Base-by-base conservation (phyloP, 441 rosid species). In the Bocquillonia castaneifolia region DNA sequence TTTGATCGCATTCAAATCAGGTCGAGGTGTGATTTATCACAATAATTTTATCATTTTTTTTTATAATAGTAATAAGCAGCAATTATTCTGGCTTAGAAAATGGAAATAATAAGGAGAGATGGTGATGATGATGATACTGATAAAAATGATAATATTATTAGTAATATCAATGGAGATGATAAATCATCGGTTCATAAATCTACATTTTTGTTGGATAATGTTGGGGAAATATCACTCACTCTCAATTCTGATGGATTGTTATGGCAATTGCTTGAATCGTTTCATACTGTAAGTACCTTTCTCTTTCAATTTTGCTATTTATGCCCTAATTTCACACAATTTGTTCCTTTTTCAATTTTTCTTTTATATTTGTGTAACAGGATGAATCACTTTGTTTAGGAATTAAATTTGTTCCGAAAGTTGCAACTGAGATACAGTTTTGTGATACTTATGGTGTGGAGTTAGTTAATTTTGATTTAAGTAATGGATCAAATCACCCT, bases 391-490 rank as follows among this genome's bases (percentile, higher is more conserved):
- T 68, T 56, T 88, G 94, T 74, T 79, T 81, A 72, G 88, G 91
- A 72, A 74, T 84, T 66, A 77, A 72, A 76, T 62, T 66, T 73
- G 40, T 28, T 18, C 82, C 82, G 52, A 72, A 72, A 45, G 55
- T 70, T 48, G 67, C 83, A 47, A 74, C 68, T 10, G 77, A 72
- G 74, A 80, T 88, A 64, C 77, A 69, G 25, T 80, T 90, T 77
- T 78, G 83, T 64, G 94, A 89, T 72, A 72, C 82, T 29, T 93
- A 93, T 79, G 88, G 87, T 58, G 90, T 84, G 59, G 97, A 90
- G 83, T 72, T 84, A 39, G 59, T 52, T 14, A 71, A 71, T 65
- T 59, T 77, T 29, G 88, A 83, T 28, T 52, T 70, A 26, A 59
- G 80, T 68, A 87, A 66, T 74, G 80, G 76, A 76, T 67, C 68